Evolutionary conservation across 176 grass and related monocot genomes (phyloP), one percentile per base, ranked within the genome.

Genomic region (Tuctoria greenei): DNA sequence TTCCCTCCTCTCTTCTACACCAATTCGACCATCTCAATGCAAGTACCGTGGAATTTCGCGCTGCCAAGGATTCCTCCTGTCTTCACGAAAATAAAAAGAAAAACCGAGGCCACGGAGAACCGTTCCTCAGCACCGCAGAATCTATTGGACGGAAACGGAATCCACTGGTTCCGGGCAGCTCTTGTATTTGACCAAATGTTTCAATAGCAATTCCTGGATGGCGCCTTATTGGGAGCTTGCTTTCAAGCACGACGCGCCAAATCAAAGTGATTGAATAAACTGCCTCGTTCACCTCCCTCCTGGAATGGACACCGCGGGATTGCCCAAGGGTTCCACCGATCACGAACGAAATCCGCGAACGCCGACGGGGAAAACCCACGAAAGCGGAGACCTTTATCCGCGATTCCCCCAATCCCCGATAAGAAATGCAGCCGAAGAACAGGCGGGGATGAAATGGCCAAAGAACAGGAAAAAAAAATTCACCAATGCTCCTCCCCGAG

Each of bases 1-100:
- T 81, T 54, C 26, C 52, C 50, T n/a, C 16, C 50, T 67, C 50
- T 42, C 61, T 50, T 67, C 73, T 89, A 88, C 44, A 45, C 78
- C 34, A 43, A 37, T n/a, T 20, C 10, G 12, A 79, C 42, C 80
- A 83, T 88, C 26, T 25, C 63, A 83, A 74, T 37, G 42, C 6
- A 42, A 6, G 17, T 9, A 17, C 17, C 8, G 7, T 7, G 18
- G 58, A 75, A 46, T 40, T n/a, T n/a, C 23, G 23, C 27, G 23
- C 31, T 20, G 18, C 10, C 17, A 41, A 27, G 9, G 9, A 70
- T 34, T 39, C n/a, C 26, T 81, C 34, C 24, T 31, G 3, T 31
- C 31, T 37, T 8, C 26, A 23, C 17, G 27, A 5, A 47, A 17
- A 16, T 6, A 16, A 17, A 34, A 45, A 16, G 56, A 17, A 34